phyloP scores from a whole-genome alignment of 352 stramenopile species.

The Aphanomyces cochlioides region DNA sequence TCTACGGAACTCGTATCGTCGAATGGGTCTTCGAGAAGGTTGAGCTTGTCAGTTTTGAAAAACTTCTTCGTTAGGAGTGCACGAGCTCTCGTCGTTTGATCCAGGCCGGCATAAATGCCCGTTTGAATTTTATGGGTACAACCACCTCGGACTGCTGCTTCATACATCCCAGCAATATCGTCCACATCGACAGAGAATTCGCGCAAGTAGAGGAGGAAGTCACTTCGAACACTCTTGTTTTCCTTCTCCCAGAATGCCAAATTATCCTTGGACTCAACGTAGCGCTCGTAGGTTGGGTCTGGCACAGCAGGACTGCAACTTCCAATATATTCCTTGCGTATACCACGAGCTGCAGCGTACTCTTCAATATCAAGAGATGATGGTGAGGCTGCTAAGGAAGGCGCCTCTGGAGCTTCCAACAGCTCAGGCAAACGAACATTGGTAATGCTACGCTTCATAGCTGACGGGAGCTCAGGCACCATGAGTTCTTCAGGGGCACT shows the following conservation, averaged over 20 bases:
- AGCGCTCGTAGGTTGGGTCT: slow-evolving; percentile 67
- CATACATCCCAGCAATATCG: slow-evolving; percentile 54
- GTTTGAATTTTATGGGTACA: slow-evolving; percentile 78
- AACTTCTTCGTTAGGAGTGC: slow-evolving; percentile 78
- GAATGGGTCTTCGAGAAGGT: neutral
- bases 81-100: slow-evolving; percentile 76
- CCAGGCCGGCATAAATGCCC: slow-evolving; percentile 67
- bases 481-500: slow-evolving; percentile 21
- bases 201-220: slow-evolving; percentile 75
- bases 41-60: slow-evolving; percentile 27
- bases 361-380: slow-evolving; percentile 27
- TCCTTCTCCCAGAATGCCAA: slow-evolving; percentile 74
- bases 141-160: slow-evolving; percentile 62
- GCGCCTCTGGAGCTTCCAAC: neutral
- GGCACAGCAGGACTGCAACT: slow-evolving; percentile 41
- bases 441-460: slow-evolving; percentile 27
- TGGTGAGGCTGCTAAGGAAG: neutral
- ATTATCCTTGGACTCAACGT: slow-evolving; percentile 59
- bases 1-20: slow-evolving; percentile 2
- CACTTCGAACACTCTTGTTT: slow-evolving; percentile 70
- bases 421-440: slow-evolving; percentile 25
- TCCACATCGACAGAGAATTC: slow-evolving; percentile 72
- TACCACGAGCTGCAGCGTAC: slow-evolving; percentile 31
- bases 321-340: slow-evolving; percentile 61
- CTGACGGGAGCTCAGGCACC: slow-evolving; percentile 1